These are phyloP conservation scores for Mortierella sp. DNA, from an alignment of 371 early-diverging fungal species.

Conservation along the genomic window DNA sequence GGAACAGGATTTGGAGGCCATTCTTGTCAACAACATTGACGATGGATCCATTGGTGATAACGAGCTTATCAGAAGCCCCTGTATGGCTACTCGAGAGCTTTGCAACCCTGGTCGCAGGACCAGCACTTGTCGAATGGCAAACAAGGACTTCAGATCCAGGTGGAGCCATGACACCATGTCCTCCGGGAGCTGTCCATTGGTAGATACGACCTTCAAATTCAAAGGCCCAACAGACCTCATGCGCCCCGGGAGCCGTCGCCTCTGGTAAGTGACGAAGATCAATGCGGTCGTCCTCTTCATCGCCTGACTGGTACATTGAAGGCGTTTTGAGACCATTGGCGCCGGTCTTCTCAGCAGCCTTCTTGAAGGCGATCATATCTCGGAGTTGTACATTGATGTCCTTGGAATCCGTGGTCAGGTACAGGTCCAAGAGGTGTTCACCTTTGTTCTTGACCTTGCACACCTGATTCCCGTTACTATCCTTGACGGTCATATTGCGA, in stretches of 20 bases:
- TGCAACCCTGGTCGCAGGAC: slow-evolving; percentile 32
- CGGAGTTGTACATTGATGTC: slow-evolving; percentile 54
- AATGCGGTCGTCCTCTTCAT: slow-evolving; percentile 38
- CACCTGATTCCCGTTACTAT: slow-evolving; percentile 32
- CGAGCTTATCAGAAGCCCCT: slow-evolving; percentile 38
- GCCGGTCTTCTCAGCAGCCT: slow-evolving; percentile 49
- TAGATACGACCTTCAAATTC: slow-evolving; percentile 52
- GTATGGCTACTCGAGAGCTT: slow-evolving; percentile 36
- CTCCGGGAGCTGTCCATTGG: slow-evolving; percentile 44
- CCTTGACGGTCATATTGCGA: slow-evolving; percentile 50
- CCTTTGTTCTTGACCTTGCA: slow-evolving; percentile 54
- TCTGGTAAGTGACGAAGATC: slow-evolving; percentile 17
- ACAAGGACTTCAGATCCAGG: slow-evolving; percentile 47
- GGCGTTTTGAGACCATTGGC: slow-evolving; percentile 5
- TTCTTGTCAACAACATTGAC: slow-evolving; percentile 45
- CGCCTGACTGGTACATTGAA: slow-evolving; percentile 13
- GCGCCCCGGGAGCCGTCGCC: background rate
- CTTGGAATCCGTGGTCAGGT: slow-evolving; percentile 50
- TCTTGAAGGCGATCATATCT: slow-evolving; percentile 55
- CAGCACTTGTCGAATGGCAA: slow-evolving; percentile 36
- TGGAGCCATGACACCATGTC: slow-evolving; percentile 26
- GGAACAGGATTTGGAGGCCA: slow-evolving; percentile 46
- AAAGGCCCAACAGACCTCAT: slow-evolving; percentile 41
- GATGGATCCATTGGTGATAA: slow-evolving; percentile 34
- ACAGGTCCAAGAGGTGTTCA: slow-evolving; percentile 48